These are phyloP conservation scores for Leucosporidium scottii DNA, from an alignment of 768 basidiomycete genomes.

Conservation along the genomic window DNA sequence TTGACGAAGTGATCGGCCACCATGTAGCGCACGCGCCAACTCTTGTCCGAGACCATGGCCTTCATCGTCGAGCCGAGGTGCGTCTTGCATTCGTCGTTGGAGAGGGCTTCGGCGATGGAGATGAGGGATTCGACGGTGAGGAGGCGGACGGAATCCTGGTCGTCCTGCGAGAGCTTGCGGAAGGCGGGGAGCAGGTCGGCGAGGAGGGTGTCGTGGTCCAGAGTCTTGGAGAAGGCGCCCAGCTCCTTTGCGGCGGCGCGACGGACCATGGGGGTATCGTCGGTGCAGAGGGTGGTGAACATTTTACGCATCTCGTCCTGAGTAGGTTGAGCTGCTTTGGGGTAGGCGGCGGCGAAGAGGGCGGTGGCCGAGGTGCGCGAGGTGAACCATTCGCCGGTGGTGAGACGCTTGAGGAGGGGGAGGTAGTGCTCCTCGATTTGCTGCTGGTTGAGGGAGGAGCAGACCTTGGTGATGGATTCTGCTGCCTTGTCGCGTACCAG, in stretches of 20 bases:
- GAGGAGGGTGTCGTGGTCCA: constrained; percentile 71
- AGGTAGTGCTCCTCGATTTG: constrained; percentile 87
- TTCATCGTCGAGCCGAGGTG: constrained; percentile 81
- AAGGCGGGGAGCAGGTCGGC: constrained; percentile 86
- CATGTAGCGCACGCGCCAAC: constrained; percentile 99
- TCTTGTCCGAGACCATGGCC: constrained; percentile 84
- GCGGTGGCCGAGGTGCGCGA: constrained; percentile 93
- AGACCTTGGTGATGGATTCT: constrained; percentile 88
- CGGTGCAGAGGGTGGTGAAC: constrained; percentile 71
- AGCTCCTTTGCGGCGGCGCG: constrained; percentile 94
- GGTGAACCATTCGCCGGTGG: constrained; percentile 97
- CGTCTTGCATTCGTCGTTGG: constrained; percentile 82
- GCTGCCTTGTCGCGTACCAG: constrained; percentile 97
- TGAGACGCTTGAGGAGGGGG: constrained; percentile 79
- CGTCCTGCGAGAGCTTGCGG: constrained; percentile 85
- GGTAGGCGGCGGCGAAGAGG: constrained; percentile 82
- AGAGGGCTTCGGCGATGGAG: constrained; percentile 75
- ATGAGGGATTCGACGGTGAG: constrained; percentile 94
- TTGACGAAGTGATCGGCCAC: constrained; percentile 95
- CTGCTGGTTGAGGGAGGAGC: constrained; percentile 61
- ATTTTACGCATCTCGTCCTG: constrained; percentile 85
- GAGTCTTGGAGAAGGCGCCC: constrained; percentile 59
- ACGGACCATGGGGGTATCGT: constrained; percentile 98
- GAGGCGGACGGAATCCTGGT: constrained; percentile 94
- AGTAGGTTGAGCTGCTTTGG: constrained; percentile 40